Base-by-base conservation (phyloP, 305 asterid genomes). In the Plantago coronopus region DNA sequence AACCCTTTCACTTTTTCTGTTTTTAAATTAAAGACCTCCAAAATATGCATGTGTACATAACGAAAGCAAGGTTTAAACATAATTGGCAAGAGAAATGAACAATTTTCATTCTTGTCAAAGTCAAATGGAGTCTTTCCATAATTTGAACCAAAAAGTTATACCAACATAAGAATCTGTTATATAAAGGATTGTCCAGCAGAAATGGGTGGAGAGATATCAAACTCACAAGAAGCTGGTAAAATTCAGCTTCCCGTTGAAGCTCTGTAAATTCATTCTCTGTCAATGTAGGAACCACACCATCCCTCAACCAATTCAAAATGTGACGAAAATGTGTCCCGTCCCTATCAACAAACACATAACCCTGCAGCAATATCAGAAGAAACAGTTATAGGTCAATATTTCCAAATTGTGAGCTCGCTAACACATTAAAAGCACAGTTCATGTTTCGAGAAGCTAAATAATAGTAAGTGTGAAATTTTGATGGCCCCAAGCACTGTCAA, bases 241-340 rank as follows among this genome's bases (percentile, higher is more conserved):
- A 91, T 70, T 91, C 95, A 37, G 98, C 96, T 79, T 91, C 98
- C 57, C 79, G 78, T 66, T 79, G 65, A 78, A 91, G 89, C 79
- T 84, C 96, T 51, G 83, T 62, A 66, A 78, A 84, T 70, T 81
- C 89, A 68, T 70, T 65, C 56, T 91, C 96, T 63, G 68, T 76
- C 82, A 91, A 63, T 12, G 78, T 67, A 15, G 98, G 98, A 71
- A 91, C 61, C 58, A 76, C 84, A 54, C 96, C 94, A 64, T 88
- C 96, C 81, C 98, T 86, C 76, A 91, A 72, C 98, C 98, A 91
- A 76, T 91, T 91, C 73, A 91, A 70, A 70, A 91, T 76, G 74
- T 86, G 95, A 54, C 94, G 88, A 71, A 91, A 91, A 79, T 85
- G 83, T 65, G 83, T 86, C 59, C 98, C 98, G 64, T 91, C 98